Base-by-base conservation (phyloP, 1,284 basidiomycete species). In the Ganoderma meredithae region DNA sequence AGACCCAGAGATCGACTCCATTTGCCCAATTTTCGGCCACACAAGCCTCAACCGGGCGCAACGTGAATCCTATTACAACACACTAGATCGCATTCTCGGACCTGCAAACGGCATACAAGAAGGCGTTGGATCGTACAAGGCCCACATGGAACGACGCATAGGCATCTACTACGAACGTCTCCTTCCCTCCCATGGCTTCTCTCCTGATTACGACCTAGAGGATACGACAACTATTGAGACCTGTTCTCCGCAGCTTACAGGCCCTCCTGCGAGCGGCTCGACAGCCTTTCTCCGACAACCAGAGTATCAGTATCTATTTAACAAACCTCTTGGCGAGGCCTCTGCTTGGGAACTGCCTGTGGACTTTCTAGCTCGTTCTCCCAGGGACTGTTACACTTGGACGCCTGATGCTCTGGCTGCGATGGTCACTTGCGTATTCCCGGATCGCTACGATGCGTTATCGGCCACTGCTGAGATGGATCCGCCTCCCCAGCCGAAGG, bases 41-140 rank as follows among this genome's bases (percentile, higher is more conserved):
- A 77, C 79, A 58, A 71, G 80, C 55, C 78, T 88, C 60, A 79
- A 81, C n/a, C 71, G 76, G 68, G 73, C 74, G 27, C 85, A 89
- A 73, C 84, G 88, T 43, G 76, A 80, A 60, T 82, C 81, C 39
- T 79, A 85, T 65, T 90, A 90, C 72, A 80, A 84, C 59, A 78
- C 84, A 40, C 79, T 91, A 31, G 82, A 84, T 69, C 79, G 80
- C 67, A 82, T 80, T 43, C 81, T 90, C 59, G 85, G 84, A 10
- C 82, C 83, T 65, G 80, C 83, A 22, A 68, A 73, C 39, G 84
- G 84, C 43, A 80, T 87, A 59, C 82, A 86, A 72, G 86, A 89
- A 74, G 82, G 79, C 62, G 81, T 84, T 64, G 87, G 86, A 40
- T 83, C 84, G 5, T 90, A 89, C 75, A 81, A 81, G 69, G 77